Base-by-base conservation (phyloP, 768 basidiomycete species). In the Pisolithus marmoratus region DNA sequence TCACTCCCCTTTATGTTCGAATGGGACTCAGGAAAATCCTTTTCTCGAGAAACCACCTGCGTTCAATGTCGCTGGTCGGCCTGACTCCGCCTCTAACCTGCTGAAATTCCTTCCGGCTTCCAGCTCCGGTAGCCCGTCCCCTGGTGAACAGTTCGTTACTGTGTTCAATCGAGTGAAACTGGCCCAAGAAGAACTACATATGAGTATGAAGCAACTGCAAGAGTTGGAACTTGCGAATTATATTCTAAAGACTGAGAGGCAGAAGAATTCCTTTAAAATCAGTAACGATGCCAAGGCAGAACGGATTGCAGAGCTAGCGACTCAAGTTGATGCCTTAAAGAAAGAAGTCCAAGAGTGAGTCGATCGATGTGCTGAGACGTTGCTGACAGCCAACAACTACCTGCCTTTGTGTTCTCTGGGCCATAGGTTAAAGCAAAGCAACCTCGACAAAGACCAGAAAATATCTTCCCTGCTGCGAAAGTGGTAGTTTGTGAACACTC, bases 181-280 rank as follows among this genome's bases (percentile, higher is more conserved):
- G 0, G 9, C 26, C 0, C 19, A 52, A 3, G 9, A 42, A 23
- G 8, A 20, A 2, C 22, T 58, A 11, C 4, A 19, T 6, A 17
- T 9, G 2, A 54, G 60, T 15, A 34, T 67, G 1, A 52, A 55
- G 2, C 22, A 46, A 1, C n/a, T 65, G 1, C 46, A 53, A 1
- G 55, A 60, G 15, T 47, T 62, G 27, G 47, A 41, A 14, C 37
- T 69, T 0, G 50, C 55, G 38, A 59, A 62, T 8, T 69, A 73
- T 46, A 62, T 78, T 38, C 53, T 53, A 31, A 68, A 65, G 48
- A 65, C 78, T 36, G 74, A 79, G 53, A 65, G 72, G 36, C 70
- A 70, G 50, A 54, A 63, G 9, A 56, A 57, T 8, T 72, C 74
- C 20, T 62, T 71, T 44, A 68, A 67, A 41, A 66, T 70, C 41